Conservation (phyloP, 257 asterid species). For the Solanum gandarillasii region DNA sequence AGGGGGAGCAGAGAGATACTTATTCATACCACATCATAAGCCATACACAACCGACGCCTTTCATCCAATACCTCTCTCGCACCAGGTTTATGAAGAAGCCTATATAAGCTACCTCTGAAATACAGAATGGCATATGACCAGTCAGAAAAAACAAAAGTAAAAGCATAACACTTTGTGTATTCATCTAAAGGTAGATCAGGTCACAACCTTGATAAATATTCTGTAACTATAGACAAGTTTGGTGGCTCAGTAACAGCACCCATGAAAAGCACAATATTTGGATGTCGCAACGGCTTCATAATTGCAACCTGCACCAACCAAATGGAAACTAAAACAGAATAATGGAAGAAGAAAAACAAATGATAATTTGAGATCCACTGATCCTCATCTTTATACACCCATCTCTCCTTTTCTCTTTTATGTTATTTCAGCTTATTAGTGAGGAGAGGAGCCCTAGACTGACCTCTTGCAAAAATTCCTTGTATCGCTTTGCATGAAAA, state of each 20-base stretch:
- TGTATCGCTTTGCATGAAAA: conserved; percentile 51
- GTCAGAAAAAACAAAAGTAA: background rate
- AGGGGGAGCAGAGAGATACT: conserved; percentile 1
- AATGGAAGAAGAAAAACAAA: background rate
- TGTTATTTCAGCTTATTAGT: background rate
- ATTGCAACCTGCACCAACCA: conserved; percentile 63
- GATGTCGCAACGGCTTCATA: conserved; percentile 90
- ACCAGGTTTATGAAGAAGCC: conserved; percentile 78
- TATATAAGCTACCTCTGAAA: conserved; percentile 79
- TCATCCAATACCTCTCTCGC: conserved; percentile 75
- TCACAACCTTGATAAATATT: conserved; percentile 69
- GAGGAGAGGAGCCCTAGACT: conserved; percentile 1
- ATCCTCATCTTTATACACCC: background rate
- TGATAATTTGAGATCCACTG: background rate
- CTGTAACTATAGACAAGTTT: conserved; percentile 84
- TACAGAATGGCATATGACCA: background rate
- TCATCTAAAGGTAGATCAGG: background rate
- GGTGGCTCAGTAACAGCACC: conserved; percentile 94
- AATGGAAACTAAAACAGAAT: conserved; percentile 9
- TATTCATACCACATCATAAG: conserved; percentile 73
- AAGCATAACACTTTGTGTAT: background rate
- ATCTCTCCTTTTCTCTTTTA: background rate
- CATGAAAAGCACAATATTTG: conserved; percentile 95
- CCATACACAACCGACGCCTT: conserved; percentile 83
- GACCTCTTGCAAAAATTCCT: conserved; percentile 85